Conservation (phyloP, 306 rosid species). For the Betula pendula region DNA sequence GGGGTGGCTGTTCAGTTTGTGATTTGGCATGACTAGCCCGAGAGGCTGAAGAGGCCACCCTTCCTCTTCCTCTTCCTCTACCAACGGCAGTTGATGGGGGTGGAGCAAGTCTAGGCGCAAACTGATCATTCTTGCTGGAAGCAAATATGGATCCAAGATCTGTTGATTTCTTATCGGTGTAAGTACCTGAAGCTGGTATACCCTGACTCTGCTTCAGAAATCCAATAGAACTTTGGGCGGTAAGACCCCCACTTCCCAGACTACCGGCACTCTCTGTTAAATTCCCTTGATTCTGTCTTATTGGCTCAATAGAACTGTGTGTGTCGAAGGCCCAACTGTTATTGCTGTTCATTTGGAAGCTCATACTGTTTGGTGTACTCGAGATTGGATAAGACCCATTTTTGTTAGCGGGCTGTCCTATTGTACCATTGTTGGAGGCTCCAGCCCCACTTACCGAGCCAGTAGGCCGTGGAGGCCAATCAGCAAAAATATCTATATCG, state of each 20-base stretch:
- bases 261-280: slow-evolving; percentile 35
- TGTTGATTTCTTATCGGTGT: slow-evolving; percentile 42
- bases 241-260: slow-evolving; percentile 39
- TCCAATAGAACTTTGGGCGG: slow-evolving; percentile 58
- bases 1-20: slow-evolving; percentile 66
- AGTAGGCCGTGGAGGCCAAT: slow-evolving; percentile 91
- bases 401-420: slow-evolving; percentile 43
- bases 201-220: slow-evolving; percentile 59
- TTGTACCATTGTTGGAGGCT: slow-evolving; percentile 54
- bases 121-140: slow-evolving; percentile 63
- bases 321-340: slow-evolving; percentile 55
- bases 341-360: slow-evolving; percentile 43
- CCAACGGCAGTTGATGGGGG: slow-evolving; percentile 85
- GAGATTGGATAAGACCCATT: slow-evolving; percentile 49
- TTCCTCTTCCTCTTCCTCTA: slow-evolving; percentile 92
- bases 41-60: slow-evolving; percentile 48
- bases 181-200: slow-evolving; percentile 41
- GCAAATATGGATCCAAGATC: slow-evolving; percentile 86
- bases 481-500: slow-evolving; percentile 78
- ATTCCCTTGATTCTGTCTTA: slow-evolving; percentile 53
- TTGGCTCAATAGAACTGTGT: slow-evolving; percentile 40
- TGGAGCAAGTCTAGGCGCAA: slow-evolving; percentile 83
- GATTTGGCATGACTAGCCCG: slow-evolving; percentile 57
- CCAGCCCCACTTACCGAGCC: slow-evolving; percentile 55
- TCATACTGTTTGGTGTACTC: slow-evolving; percentile 54